phyloP scores from a whole-genome alignment of 192 early-diverging fungal genomes.

The Coemansia sp. region DNA sequence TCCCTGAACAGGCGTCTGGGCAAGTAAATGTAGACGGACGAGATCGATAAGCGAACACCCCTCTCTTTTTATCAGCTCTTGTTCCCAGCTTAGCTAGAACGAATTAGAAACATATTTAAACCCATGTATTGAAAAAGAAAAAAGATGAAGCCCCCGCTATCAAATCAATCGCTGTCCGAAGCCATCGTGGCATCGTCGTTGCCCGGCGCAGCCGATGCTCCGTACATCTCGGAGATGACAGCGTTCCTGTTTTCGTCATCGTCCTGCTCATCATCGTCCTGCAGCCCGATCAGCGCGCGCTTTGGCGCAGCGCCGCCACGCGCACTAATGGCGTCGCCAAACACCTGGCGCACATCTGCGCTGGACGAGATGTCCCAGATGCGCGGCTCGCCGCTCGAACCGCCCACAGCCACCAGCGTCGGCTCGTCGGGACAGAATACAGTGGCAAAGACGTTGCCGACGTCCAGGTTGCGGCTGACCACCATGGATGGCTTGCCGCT shows the following conservation, averaged over 20 bases:
- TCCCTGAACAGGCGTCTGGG: conserved; percentile 75
- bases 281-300: conserved; percentile 48
- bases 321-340: conserved; percentile 21
- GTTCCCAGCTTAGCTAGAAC: too few relatives aligned
- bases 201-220: conserved; percentile 17
- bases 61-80: too few relatives aligned
- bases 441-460: conserved; percentile 82
- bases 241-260: conserved; percentile 48
- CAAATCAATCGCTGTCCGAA: conserved; percentile 20
- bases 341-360: conserved; percentile 64
- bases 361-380: conserved; percentile 94
- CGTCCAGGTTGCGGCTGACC: conserved; percentile 79
- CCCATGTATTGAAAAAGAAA: background rate
- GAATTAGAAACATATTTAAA: too few relatives aligned
- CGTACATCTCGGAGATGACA: conserved; percentile 44
- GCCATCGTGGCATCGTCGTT: conserved; percentile 37
- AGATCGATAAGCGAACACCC: too few relatives aligned
- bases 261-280: conserved; percentile 46
- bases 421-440: conserved; percentile 91
- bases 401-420: conserved; percentile 84
- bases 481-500: conserved; percentile 79
- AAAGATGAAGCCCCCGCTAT: background rate
- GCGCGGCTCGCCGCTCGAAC: conserved; percentile 84
- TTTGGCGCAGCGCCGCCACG: conserved; percentile 11
- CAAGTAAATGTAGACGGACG: conserved; percentile 66